These are phyloP conservation scores for Ceratonia siliqua DNA, from an alignment of 306 rosid genomes.

Conservation along the genomic window DNA sequence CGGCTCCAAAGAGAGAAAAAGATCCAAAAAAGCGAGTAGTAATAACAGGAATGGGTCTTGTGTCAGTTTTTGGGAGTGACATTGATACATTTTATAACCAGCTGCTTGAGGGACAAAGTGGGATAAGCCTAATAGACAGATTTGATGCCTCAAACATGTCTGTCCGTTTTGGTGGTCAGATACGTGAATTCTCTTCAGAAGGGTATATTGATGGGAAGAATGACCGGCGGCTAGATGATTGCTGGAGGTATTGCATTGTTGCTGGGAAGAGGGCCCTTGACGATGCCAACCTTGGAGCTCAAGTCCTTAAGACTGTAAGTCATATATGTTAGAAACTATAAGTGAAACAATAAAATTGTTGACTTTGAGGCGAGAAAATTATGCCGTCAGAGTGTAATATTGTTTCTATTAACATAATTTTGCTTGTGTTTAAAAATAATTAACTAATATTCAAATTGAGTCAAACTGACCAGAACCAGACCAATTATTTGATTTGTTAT, in stretches of 20 bases:
- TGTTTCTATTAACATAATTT: too few relatives aligned
- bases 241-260: constrained; percentile 64
- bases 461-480: too few relatives aligned
- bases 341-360: too few relatives aligned
- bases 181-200: constrained; percentile 53
- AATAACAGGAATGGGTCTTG: constrained; percentile 80
- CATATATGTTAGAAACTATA: too few relatives aligned
- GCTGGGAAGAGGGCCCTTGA: constrained; percentile 74
- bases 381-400: too few relatives aligned
- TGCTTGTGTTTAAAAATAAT: too few relatives aligned
- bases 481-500: too few relatives aligned
- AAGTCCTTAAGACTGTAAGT: constrained; percentile 55
- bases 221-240: constrained; percentile 63
- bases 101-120: constrained; percentile 76
- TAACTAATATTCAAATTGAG: too few relatives aligned
- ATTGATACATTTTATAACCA: constrained; percentile 56
- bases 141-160: constrained; percentile 65
- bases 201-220: constrained; percentile 66
- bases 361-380: too few relatives aligned
- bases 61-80: constrained; percentile 66
- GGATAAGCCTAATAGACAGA: constrained; percentile 66
- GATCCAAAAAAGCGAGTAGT: constrained; percentile 75
- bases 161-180: constrained; percentile 64
- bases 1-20: constrained; percentile 62
- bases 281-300: constrained; percentile 65